Base-by-base conservation (phyloP, 192 early-diverging fungal species). In the Coemansia sp. region DNA sequence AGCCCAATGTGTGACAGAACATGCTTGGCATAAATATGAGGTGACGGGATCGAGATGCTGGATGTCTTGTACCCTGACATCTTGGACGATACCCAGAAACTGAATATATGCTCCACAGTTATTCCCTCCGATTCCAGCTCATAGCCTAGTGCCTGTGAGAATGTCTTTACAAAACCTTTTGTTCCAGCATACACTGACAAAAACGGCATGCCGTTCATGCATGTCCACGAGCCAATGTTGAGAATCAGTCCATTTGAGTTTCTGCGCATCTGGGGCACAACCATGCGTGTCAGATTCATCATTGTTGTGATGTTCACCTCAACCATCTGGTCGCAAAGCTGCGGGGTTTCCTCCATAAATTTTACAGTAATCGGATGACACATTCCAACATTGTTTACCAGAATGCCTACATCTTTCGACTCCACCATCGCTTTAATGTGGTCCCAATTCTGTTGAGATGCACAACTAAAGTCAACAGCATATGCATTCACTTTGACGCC, bases 381-480 rank as follows among this genome's bases (percentile, higher is more conserved):
- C 36, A 91, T 85, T 34, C 85, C 94, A 23, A 96, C 95, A 69
- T 98, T 98, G 82, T 98, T 98, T 33, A 98, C 89, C 67, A 89
- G 72, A 1, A 86, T 41, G 14, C 69, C 68, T 27, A 83, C 58
- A 2, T 64, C 31, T 54, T 69, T 74, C 25, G 76, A 61, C 4
- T 20, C 62, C 11, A 74, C 38, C 60, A 79, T 79, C 31, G 63
- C 41, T 17, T 42, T 31, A 8, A 74, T 74, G 25, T 73, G 53
- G 4, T 56, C 41, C 70, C 70, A 73, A 45, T 73, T 64, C 0
- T 59, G 33, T n/a, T 31, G 17, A 2, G 63, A 62, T 4, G 67
- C 55, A 6, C 42, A 25, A 60, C 76, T 79, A 56, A 79, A 79
- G 34, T 79, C 76, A 17, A 73, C 70, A 2, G 70, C 66, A 58